Conservation (phyloP, 441 rosid genomes). For the Raphanus hybrid region DNA sequence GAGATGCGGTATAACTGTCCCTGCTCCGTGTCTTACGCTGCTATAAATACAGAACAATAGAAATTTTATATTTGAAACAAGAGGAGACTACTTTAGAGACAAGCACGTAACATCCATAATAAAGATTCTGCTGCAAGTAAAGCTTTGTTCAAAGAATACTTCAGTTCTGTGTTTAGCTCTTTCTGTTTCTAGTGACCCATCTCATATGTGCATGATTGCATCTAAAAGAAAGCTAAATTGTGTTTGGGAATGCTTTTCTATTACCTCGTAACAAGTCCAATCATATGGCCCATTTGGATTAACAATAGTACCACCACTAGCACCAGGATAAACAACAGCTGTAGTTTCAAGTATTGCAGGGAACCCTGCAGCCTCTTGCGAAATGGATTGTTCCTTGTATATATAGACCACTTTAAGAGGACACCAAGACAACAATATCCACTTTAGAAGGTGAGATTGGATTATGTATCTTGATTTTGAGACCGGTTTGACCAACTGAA, state of each 20-base stretch:
- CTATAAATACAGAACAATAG: constrained; percentile 48
- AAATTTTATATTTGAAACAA: not conserved
- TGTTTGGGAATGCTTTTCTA: not conserved
- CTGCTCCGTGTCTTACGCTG: constrained; percentile 93
- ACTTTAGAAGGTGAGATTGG: too few relatives aligned
- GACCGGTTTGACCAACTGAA: too few relatives aligned
- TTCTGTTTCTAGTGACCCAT: not conserved
- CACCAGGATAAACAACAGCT: constrained; percentile 65
- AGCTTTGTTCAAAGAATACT: not conserved
- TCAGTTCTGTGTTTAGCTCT: not conserved
- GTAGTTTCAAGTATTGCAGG: too few relatives aligned
- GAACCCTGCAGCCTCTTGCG: too few relatives aligned
- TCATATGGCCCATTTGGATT: constrained; percentile 80
- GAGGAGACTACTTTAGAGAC: constrained; percentile 10
- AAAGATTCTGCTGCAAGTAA: not conserved
- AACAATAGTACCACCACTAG: constrained; percentile 94
- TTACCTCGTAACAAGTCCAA: constrained; percentile 95
- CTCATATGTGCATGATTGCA: not conserved
- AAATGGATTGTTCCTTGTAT: too few relatives aligned
- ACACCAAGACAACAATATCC: too few relatives aligned
- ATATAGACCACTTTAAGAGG: too few relatives aligned
- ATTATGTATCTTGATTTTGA: too few relatives aligned
- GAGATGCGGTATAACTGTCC: constrained; percentile 84
- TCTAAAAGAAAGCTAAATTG: not conserved
- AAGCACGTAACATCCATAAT: not conserved